These are phyloP conservation scores for Groenewaldozyma auringiensis DNA, from an alignment of 1,139 yeast genomes.

Conservation along the genomic window DNA sequence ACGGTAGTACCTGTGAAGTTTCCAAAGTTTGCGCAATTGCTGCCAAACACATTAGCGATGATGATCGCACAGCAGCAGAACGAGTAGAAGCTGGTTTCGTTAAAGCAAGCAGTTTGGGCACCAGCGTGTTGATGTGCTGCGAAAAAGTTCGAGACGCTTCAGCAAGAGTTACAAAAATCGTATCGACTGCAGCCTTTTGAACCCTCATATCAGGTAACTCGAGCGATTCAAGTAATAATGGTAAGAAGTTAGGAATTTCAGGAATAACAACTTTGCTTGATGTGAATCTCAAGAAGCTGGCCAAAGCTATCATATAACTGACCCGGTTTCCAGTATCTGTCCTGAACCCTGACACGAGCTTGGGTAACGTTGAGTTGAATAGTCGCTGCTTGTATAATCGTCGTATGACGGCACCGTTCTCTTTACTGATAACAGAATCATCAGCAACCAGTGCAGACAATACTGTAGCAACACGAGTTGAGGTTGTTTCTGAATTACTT, in stretches of 20 bases:
- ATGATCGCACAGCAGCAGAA: constrained; percentile 40
- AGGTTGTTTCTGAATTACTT: constrained; percentile 22
- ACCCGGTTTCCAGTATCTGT: constrained; percentile 26
- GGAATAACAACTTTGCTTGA: constrained; percentile 54
- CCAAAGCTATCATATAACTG: constrained; percentile 55
- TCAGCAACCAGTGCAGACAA: constrained; percentile 63
- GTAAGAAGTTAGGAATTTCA: constrained; percentile 56
- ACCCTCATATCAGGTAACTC: constrained; percentile 43
- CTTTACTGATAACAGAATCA: constrained; percentile 49
- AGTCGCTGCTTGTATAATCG: constrained; percentile 71
- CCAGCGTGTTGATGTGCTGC: constrained; percentile 47
- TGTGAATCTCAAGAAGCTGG: constrained; percentile 58
- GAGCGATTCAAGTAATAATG: constrained; percentile 63
- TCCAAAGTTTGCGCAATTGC: constrained; percentile 39
- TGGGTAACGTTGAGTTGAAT: constrained; percentile 42
- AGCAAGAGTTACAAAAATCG: constrained; percentile 40
- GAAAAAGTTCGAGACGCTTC: constrained; percentile 47
- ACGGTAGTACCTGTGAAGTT: constrained; percentile 42
- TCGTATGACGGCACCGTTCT: constrained; percentile 53
- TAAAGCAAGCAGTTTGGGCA: constrained; percentile 45
- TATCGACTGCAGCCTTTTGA: constrained; percentile 48
- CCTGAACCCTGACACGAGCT: constrained; percentile 25
- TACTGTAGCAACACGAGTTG: constrained; percentile 41
- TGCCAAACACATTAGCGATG: constrained; percentile 51
- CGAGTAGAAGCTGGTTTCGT: constrained; percentile 12